phyloP scores from a whole-genome alignment of 202 grass and related monocot genomes.

The Setaria italica region DNA sequence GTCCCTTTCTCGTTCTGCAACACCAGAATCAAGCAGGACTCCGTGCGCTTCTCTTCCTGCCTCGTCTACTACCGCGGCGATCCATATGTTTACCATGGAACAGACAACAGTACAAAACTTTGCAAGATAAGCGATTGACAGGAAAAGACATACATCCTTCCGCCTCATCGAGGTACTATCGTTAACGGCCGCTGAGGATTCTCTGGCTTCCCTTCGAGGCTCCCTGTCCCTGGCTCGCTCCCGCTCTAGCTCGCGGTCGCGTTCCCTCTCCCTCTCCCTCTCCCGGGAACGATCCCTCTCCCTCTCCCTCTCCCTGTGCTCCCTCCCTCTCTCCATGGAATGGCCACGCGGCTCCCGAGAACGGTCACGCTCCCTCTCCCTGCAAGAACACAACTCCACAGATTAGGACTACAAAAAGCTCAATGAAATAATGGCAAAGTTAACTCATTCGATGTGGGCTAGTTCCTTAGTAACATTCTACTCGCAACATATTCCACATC shows the following conservation, averaged over 20 bases:
- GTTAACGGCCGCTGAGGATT: constrained; percentile 55
- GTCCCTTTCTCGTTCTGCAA: constrained; percentile 43
- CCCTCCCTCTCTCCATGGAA: constrained; percentile 46
- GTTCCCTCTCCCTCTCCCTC: neutral
- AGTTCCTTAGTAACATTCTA: neutral
- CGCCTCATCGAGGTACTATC: constrained; percentile 67
- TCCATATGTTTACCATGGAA: constrained; percentile 48
- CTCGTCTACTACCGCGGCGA: constrained; percentile 16
- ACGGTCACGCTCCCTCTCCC: constrained; percentile 61
- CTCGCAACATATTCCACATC: neutral
- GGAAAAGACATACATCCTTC: constrained; percentile 86
- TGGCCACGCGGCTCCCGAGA: constrained; percentile 38
- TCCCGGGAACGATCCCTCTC: neutral
- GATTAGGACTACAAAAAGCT: neutral
- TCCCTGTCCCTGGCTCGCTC: constrained; percentile 61
- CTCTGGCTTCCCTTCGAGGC: constrained; percentile 66
- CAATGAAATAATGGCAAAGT: neutral
- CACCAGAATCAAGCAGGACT: constrained; percentile 37
- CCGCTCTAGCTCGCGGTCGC: constrained; percentile 29
- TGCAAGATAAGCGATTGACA: constrained; percentile 73
- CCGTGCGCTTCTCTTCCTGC: constrained; percentile 9
- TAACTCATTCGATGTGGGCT: too few relatives aligned
- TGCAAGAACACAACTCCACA: constrained; percentile 15
- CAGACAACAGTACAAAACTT: constrained; percentile 65
- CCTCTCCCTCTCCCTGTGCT: neutral